Conservation (phyloP, 768 basidiomycete species). For the Mycena crocata region DNA sequence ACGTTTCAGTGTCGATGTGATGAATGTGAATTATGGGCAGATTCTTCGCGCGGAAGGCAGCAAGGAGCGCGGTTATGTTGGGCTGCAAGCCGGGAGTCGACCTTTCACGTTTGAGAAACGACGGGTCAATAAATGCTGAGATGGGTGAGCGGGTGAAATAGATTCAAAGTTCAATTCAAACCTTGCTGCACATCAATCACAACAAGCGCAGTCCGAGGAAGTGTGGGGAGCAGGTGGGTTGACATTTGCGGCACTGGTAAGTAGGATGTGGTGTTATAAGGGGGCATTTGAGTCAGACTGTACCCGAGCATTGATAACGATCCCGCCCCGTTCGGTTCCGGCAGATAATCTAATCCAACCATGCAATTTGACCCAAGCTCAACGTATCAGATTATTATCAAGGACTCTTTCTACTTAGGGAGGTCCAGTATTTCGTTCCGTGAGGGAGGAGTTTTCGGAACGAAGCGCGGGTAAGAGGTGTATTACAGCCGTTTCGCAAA, state of each 20-base stretch:
- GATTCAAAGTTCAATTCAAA: neutral
- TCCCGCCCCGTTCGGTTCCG: too few species aligned
- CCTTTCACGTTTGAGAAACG: constrained; percentile 7
- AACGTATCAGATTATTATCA: too few species aligned
- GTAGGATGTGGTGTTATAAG: too few species aligned
- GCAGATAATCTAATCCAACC: too few species aligned
- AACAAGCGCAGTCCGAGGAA: constrained; percentile 28
- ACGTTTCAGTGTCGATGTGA: constrained; percentile 20
- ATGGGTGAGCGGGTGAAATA: neutral
- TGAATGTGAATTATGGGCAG: constrained; percentile 30
- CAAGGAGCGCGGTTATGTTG: constrained; percentile 29
- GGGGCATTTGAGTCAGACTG: too few species aligned
- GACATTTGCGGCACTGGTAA: neutral
- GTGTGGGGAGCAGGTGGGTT: constrained; percentile 6
- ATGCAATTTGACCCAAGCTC: too few species aligned
- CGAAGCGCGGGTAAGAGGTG: too few species aligned
- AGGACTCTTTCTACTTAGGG: too few species aligned
- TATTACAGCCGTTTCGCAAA: too few species aligned
- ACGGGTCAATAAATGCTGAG: constrained; percentile 19
- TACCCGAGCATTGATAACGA: too few species aligned
- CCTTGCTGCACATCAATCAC: constrained; percentile 33
- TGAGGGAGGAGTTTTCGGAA: too few species aligned
- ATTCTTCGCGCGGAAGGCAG: constrained; percentile 16
- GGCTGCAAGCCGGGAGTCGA: constrained; percentile 28
- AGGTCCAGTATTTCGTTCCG: too few species aligned